Percentiles rank a stretch among this genome's conserved stretches.
Evolutionary conservation across 495 filamentous ascomycete genomes (phyloP).

Genomic region (Hypoxylon lenormandii): DNA sequence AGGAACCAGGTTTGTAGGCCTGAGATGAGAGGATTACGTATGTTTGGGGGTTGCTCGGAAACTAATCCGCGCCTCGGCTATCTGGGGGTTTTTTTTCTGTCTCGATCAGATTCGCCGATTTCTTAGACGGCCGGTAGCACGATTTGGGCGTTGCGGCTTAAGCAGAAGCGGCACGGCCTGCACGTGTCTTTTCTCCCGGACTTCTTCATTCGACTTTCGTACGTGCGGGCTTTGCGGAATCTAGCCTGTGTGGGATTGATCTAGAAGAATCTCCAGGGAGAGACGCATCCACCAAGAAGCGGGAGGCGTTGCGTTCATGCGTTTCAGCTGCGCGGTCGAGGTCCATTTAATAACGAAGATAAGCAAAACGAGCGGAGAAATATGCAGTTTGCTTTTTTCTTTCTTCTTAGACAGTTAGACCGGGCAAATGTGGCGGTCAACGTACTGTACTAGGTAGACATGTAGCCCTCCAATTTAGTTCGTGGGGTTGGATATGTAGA

Average conservation of each 20-base stretch:
- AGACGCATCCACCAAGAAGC: constrained; percentile 7
- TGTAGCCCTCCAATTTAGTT: constrained; percentile 16
- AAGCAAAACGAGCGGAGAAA: constrained; percentile 4
- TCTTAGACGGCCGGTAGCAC: too few species aligned
- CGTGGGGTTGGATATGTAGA: constrained; percentile 18
- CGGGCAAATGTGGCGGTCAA: constrained; percentile 27
- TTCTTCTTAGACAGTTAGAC: too few species aligned
- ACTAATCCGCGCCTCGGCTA: too few species aligned
- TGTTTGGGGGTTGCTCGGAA: too few species aligned
- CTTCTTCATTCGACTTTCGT: constrained; percentile 2
- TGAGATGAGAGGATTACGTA: too few species aligned
- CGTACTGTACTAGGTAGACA: background rate
- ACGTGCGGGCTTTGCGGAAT: background rate
- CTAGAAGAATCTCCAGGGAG: constrained; percentile 24
- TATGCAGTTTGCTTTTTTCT: constrained; percentile 24
- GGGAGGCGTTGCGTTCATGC: constrained; percentile 31
- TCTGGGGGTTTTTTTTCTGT: too few species aligned
- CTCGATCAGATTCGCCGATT: too few species aligned
- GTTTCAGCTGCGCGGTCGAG: constrained; percentile 35
- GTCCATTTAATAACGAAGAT: constrained; percentile 15
- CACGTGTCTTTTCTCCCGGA: constrained; percentile 23
- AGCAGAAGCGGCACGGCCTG: background rate
- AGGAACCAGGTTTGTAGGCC: background rate
- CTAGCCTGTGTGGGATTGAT: constrained; percentile 30
- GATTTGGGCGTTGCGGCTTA: constrained; percentile 23